Evolutionary conservation across 306 rosid species (phyloP), one percentile per base, ranked within the genome.

Genomic region (Abrus pulchellus): DNA sequence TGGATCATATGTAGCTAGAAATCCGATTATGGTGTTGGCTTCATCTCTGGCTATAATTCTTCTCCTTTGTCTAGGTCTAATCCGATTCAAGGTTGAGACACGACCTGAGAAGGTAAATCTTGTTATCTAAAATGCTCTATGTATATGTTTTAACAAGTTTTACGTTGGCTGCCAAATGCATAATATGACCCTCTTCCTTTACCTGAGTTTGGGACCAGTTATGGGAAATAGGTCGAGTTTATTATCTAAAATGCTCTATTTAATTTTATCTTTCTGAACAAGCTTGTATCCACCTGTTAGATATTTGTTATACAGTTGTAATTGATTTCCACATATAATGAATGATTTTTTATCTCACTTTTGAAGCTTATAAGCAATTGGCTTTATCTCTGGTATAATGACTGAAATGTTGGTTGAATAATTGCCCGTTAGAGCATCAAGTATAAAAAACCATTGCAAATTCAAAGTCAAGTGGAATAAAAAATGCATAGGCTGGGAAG

Each of bases 1-100:
- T 81, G 99, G 99, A 80, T 83, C 75, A 63, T 93, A 90, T 87
- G 99, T 90, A 47, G 99, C 99, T 65, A 87, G 90, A 86, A 85
- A 95, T 90, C 98, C 98, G 61, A 80, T 84, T 62, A 49, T 66
- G 68, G 91, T 93, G 74, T 77, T 95, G 89, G 85, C 88, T 80
- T 88, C 98, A 76, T 93, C 99, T 11, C 28, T 90, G 70, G 90
- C 85, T 43, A 69, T 90, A 38, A 94, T 92, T 89, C 88, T 93
- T 82, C 85, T 95, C 56, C 96, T 95, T 29, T 93, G 98, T 85
- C 74, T 95, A 44, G 99, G 99, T 79, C 97, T 95, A 79, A 81
- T 95, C 62, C 89, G 83, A 81, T 90, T 93, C 88, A 90, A 90
- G 88, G 98, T 95, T 86, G 99, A 95, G 88, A 93, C 99, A 71